phyloP scores from a whole-genome alignment of 345 rosid species.

The Litchi chinensis region DNA sequence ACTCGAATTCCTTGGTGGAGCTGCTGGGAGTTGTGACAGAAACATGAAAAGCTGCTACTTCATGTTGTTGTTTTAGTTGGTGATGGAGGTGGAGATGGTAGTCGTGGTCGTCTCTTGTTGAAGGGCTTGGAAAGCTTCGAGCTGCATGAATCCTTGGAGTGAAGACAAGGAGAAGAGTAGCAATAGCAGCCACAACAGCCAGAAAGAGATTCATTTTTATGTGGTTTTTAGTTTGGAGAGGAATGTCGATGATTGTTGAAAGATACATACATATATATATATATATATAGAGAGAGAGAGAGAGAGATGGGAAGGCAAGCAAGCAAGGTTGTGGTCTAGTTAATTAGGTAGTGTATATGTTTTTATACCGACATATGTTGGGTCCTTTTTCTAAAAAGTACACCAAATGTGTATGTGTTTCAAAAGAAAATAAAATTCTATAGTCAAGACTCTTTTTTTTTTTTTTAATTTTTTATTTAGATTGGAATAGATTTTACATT shows the following conservation, averaged over 20 bases:
- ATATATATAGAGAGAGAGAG: background rate
- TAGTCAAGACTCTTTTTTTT: too few species aligned
- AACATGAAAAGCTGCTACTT: background rate
- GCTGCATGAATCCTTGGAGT: conserved; percentile 13
- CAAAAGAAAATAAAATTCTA: too few species aligned
- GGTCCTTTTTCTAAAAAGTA: conserved; percentile 8
- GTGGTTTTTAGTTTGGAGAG: background rate
- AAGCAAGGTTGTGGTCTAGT: conserved; percentile 3
- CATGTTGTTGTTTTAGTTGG: background rate
- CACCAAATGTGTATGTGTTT: background rate
- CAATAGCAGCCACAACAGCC: background rate
- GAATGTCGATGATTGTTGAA: background rate
- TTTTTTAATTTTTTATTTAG: too few species aligned
- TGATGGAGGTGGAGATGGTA: background rate
- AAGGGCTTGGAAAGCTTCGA: conserved; percentile 18
- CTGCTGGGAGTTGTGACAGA: background rate
- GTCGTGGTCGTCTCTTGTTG: background rate
- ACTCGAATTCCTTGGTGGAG: conserved; percentile 2
- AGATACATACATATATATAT: too few species aligned
- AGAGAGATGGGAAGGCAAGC: background rate
- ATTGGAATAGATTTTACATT: too few species aligned
- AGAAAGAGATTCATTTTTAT: conserved; percentile 18
- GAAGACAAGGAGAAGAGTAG: background rate
- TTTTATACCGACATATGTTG: background rate
- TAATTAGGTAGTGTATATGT: background rate